Percentiles rank a stretch among this genome's conserved stretches.
Conservation (phyloP, 2,329 filamentous ascomycete species). For the Fusarium continuum region DNA sequence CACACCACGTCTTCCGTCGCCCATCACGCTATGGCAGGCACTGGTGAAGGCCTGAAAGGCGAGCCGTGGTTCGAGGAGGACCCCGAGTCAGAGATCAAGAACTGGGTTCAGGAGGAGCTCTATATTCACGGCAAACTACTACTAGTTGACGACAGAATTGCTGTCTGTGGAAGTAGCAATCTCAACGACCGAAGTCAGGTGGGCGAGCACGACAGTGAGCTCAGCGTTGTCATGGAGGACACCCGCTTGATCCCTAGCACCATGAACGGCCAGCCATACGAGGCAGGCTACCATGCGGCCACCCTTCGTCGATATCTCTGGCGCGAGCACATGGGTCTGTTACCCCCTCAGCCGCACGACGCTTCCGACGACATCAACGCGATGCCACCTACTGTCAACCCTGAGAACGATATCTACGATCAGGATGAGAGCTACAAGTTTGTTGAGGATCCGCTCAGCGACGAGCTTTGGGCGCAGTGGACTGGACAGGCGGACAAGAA, state of each 20-base stretch:
- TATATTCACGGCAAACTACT: constrained; percentile 94
- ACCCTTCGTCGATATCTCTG: constrained; percentile 84
- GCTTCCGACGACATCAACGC: constrained; percentile 75
- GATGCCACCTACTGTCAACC: constrained; percentile 72
- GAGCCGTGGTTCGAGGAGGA: constrained; percentile 80
- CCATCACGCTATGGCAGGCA: constrained; percentile 80
- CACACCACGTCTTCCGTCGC: constrained; percentile 64
- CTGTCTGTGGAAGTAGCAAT: constrained; percentile 88
- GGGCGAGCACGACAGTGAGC: constrained; percentile 89
- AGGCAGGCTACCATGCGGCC: constrained; percentile 82
- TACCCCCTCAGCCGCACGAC: constrained; percentile 77
- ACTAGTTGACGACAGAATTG: constrained; percentile 86
- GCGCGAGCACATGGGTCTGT: constrained; percentile 88
- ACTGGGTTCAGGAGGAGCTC: constrained; percentile 95
- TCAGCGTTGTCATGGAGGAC: constrained; percentile 91
- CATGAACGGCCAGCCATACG: constrained; percentile 82
- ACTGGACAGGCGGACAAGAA: constrained; percentile 73
- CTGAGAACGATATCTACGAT: constrained; percentile 70
- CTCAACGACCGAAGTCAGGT: constrained; percentile 91
- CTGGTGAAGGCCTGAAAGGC: constrained; percentile 63
- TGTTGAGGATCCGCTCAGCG: constrained; percentile 75
- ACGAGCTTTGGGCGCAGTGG: constrained; percentile 76
- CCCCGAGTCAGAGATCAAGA: constrained; percentile 78
- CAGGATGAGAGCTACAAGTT: constrained; percentile 69
- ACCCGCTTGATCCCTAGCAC: constrained; percentile 72